Percentiles rank a stretch among this genome's conserved stretches.
These are phyloP conservation scores for Veloporphyrellus conicus DNA, from an alignment of 1,284 basidiomycete genomes.

Conservation along the genomic window DNA sequence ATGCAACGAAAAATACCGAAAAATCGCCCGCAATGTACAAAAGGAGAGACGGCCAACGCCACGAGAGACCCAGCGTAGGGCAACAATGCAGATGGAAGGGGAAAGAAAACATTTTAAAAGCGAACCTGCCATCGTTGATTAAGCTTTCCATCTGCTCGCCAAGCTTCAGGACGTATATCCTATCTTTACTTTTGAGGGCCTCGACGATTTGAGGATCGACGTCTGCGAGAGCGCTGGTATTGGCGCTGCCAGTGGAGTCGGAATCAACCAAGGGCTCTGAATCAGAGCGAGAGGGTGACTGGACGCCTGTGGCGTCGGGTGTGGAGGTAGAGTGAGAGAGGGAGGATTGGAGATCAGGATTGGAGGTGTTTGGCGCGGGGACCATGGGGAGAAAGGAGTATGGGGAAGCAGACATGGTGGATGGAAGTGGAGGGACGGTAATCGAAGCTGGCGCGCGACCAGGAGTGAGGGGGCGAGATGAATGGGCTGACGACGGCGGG, in stretches of 20 bases:
- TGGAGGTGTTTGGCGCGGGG: too few species aligned
- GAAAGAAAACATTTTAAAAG: slow-evolving; percentile 18
- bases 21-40: slow-evolving; percentile 1
- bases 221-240: slow-evolving; percentile 28
- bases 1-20: slow-evolving; percentile 15
- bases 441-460: too few species aligned
- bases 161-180: slow-evolving; percentile 77
- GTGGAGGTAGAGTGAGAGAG: slow-evolving; percentile 1
- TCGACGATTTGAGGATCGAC: slow-evolving; percentile 72
- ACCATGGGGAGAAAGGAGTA: slow-evolving; percentile 2
- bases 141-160: slow-evolving; percentile 76
- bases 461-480: background rate
- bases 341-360: slow-evolving; percentile 10
- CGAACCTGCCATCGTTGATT: slow-evolving; percentile 67
- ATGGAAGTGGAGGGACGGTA: background rate
- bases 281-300: slow-evolving; percentile 22
- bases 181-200: slow-evolving; percentile 80
- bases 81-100: background rate
- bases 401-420: slow-evolving; percentile 13
- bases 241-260: slow-evolving; percentile 24
- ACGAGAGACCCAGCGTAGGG: slow-evolving; percentile 1
- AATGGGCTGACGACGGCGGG: too few species aligned
- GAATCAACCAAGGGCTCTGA: slow-evolving; percentile 30
- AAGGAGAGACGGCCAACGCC: slow-evolving; percentile 5
- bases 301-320: slow-evolving; percentile 10